Conservation (phyloP, 495 filamentous ascomycete genomes). For the Penicillium soppii region DNA sequence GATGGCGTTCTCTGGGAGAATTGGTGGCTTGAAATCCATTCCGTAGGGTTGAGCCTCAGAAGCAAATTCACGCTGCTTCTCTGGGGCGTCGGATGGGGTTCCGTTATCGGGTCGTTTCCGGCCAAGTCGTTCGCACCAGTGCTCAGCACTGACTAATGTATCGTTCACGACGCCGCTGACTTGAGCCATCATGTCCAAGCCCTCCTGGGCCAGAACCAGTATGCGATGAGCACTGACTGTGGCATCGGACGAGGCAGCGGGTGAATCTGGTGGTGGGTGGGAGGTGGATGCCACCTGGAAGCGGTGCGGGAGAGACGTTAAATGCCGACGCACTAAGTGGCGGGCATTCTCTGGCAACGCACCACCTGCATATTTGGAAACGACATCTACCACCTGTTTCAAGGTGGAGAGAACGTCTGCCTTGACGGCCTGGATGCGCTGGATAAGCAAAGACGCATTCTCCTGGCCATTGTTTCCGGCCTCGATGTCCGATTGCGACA, state of each 20-base stretch:
- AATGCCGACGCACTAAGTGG: conserved; percentile 71
- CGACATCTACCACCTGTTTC: conserved; percentile 70
- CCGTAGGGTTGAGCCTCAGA: conserved; percentile 19
- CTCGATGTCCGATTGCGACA: conserved; percentile 16
- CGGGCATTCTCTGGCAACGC: conserved; percentile 82
- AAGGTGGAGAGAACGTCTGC: conserved; percentile 74
- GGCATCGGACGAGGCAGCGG: conserved; percentile 38
- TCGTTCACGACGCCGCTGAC: conserved; percentile 77
- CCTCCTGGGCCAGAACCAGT: conserved; percentile 79
- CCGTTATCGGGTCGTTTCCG: conserved; percentile 43
- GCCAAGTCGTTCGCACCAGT: conserved; percentile 78
- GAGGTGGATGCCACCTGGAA: conserved; percentile 59
- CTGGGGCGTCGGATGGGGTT: conserved; percentile 21
- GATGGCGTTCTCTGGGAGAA: conserved; percentile 21
- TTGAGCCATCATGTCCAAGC: conserved; percentile 84
- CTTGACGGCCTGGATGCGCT: conserved; percentile 67
- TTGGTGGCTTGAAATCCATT: conserved; percentile 38
- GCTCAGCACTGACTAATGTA: conserved; percentile 83
- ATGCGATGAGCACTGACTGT: conserved; percentile 63
- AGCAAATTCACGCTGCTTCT: conserved; percentile 22
- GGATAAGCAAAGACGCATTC: conserved; percentile 46
- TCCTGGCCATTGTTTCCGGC: conserved; percentile 22
- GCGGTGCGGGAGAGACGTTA: conserved; percentile 74
- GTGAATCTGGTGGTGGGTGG: conserved; percentile 38
- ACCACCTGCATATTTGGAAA: conserved; percentile 80